Conservation (phyloP, 2,329 filamentous ascomycete species). For the Colletotrichum sp. region DNA sequence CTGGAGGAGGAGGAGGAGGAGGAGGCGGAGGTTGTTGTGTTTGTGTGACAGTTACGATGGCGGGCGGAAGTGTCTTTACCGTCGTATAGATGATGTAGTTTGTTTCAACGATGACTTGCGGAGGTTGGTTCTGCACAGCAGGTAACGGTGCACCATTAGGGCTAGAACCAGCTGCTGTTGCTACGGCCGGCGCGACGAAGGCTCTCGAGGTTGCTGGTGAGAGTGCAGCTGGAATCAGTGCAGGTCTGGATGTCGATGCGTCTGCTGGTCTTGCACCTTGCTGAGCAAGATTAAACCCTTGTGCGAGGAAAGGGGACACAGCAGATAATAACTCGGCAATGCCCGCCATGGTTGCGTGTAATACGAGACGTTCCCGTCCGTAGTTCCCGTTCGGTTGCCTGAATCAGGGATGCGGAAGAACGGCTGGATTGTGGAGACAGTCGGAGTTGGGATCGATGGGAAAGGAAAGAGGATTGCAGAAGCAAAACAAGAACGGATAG, state of each 20-base stretch:
- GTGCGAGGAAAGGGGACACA: background rate
- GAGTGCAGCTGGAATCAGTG: background rate
- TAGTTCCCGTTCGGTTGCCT: background rate
- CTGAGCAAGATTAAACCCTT: background rate
- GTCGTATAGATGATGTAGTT: background rate
- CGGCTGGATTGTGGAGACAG: background rate
- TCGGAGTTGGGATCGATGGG: background rate
- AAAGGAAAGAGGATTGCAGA: background rate
- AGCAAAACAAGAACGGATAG: background rate
- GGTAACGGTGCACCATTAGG: background rate
- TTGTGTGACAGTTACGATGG: background rate
- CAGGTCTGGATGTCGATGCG: background rate
- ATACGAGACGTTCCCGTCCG: background rate
- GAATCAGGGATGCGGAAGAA: background rate
- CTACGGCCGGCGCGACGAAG: background rate
- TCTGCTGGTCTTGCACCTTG: background rate
- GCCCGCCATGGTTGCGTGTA: background rate
- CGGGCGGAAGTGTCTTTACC: background rate
- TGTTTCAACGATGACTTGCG: conserved; percentile 7
- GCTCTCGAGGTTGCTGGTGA: background rate
- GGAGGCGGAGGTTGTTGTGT: background rate
- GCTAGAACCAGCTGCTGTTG: background rate
- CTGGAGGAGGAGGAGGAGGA: background rate
- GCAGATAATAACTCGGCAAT: background rate
- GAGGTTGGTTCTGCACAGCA: background rate